phyloP scores from a whole-genome alignment of 1,284 basidiomycete genomes.

The Fomitopsis palustris region DNA sequence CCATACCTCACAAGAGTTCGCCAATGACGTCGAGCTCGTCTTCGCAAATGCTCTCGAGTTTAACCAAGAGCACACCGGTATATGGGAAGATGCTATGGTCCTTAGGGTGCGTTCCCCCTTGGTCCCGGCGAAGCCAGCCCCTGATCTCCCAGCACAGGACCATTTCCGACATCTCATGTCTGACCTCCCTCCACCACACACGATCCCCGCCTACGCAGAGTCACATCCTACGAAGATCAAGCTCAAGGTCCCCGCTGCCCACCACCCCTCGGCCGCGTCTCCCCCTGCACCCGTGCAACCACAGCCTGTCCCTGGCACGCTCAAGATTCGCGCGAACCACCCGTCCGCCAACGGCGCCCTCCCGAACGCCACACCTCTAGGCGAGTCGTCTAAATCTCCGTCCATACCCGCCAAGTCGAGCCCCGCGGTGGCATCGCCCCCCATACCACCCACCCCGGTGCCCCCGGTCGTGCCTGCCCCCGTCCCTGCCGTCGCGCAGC shows the following conservation, averaged over 20 bases:
- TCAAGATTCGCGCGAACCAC: constrained; percentile 9
- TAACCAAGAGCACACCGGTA: constrained; percentile 72
- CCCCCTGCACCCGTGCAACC: constrained; percentile 11
- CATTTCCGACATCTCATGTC: constrained; percentile 70
- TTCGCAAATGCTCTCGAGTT: constrained; percentile 88
- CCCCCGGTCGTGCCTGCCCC: constrained; percentile 11
- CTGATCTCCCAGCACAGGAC: constrained; percentile 41
- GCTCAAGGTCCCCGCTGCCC: constrained; percentile 51
- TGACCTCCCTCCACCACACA: constrained; percentile 63
- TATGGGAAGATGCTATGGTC: constrained; percentile 70
- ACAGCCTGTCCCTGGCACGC: constrained; percentile 12
- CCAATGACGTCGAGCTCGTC: constrained; percentile 84
- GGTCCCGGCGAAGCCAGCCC: not conserved
- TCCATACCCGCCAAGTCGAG: constrained; percentile 7
- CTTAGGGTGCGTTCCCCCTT: constrained; percentile 48
- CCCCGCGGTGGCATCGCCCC: constrained; percentile 14
- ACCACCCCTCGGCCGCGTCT: constrained; percentile 21
- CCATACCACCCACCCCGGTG: constrained; percentile 24
- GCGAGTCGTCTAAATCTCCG: constrained; percentile 12
- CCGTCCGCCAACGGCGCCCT: constrained; percentile 3
- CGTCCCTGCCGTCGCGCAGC: constrained; percentile 6
- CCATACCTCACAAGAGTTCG: constrained; percentile 62
- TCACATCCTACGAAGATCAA: constrained; percentile 56
- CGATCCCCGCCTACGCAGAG: constrained; percentile 57
- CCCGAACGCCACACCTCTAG: not conserved